phyloP scores from a whole-genome alignment of 2,329 filamentous ascomycete species.

The Aspergillus neotritici region DNA sequence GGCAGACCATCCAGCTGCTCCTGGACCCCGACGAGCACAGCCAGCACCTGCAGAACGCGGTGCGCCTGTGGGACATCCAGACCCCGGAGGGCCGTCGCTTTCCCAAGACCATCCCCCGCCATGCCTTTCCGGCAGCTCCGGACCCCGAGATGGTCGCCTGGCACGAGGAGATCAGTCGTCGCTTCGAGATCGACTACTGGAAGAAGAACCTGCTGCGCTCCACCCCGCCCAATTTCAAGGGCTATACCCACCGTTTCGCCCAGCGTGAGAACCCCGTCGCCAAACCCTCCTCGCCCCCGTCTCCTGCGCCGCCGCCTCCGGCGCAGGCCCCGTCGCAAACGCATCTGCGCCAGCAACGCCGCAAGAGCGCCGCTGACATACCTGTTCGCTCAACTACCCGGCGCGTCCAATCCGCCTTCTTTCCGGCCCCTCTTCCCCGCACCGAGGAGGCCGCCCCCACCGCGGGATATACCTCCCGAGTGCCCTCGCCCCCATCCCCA shows the following conservation, averaged over 20 bases:
- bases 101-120: constrained; percentile 59
- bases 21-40: constrained; percentile 85
- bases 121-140: constrained; percentile 64
- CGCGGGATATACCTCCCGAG: constrained; percentile 16
- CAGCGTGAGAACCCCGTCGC: constrained; percentile 25
- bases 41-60: constrained; percentile 72
- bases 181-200: constrained; percentile 58
- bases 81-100: constrained; percentile 60
- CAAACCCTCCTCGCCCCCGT: background rate
- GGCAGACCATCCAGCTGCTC: constrained; percentile 87
- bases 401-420: constrained; percentile 11
- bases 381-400: constrained; percentile 13
- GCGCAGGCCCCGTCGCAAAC: too few species aligned
- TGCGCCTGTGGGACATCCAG: constrained; percentile 68
- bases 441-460: constrained; percentile 11
- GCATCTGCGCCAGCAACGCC: too few species aligned
- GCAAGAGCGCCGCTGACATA: constrained; percentile 13
- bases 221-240: constrained; percentile 27
- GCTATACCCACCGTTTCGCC: constrained; percentile 26
- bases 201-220: constrained; percentile 34
- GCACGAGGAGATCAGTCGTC: constrained; percentile 72
- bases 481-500: constrained; percentile 20
- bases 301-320: too few species aligned
- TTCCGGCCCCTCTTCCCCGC: constrained; percentile 11
- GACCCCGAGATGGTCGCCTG: constrained; percentile 79